Conservation (phyloP, 2,329 filamentous ascomycete genomes). For the Stagonosporopsis chrysanthemi region DNA sequence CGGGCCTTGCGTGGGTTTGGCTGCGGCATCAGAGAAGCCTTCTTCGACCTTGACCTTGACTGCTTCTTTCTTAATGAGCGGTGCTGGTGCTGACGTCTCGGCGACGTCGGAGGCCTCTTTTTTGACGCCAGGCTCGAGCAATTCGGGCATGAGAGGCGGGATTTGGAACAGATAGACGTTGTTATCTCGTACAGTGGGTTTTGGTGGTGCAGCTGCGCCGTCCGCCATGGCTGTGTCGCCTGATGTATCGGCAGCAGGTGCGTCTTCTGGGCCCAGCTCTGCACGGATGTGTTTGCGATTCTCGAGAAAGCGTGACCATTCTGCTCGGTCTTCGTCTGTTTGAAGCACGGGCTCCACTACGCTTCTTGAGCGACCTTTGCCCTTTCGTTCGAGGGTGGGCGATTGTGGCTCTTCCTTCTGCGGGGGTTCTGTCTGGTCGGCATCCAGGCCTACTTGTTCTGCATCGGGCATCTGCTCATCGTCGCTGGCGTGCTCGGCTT, state of each 20-base stretch:
- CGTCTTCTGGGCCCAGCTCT: slow-evolving; percentile 55
- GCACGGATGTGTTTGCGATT: slow-evolving; percentile 56
- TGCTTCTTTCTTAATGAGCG: slow-evolving; percentile 25
- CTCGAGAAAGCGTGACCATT: slow-evolving; percentile 58
- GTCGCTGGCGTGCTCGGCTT: slow-evolving; percentile 62
- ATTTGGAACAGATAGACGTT: slow-evolving; percentile 70
- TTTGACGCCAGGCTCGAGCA: slow-evolving; percentile 53
- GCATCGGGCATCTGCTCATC: slow-evolving; percentile 48
- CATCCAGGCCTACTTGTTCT: slow-evolving; percentile 34
- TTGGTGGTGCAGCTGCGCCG: slow-evolving; percentile 27
- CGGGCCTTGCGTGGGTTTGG: slow-evolving; percentile 30
- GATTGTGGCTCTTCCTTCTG: slow-evolving; percentile 42
- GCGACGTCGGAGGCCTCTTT: slow-evolving; percentile 35
- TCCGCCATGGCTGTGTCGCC: slow-evolving; percentile 53
- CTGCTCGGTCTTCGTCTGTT: slow-evolving; percentile 61
- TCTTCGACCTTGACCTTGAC: slow-evolving; percentile 45
- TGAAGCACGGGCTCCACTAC: slow-evolving; percentile 54
- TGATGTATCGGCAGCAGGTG: slow-evolving; percentile 44
- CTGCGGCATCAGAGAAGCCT: slow-evolving; percentile 29
- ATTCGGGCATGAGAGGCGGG: slow-evolving; percentile 67
- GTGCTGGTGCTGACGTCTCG: slow-evolving; percentile 17
- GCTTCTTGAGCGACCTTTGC: slow-evolving; percentile 29
- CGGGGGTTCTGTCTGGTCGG: slow-evolving; percentile 14
- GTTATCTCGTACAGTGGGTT: slow-evolving; percentile 54
- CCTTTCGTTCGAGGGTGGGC: slow-evolving; percentile 44